phyloP scores from a whole-genome alignment of 352 stramenopile genomes.

The Phytophthora crassamura region DNA sequence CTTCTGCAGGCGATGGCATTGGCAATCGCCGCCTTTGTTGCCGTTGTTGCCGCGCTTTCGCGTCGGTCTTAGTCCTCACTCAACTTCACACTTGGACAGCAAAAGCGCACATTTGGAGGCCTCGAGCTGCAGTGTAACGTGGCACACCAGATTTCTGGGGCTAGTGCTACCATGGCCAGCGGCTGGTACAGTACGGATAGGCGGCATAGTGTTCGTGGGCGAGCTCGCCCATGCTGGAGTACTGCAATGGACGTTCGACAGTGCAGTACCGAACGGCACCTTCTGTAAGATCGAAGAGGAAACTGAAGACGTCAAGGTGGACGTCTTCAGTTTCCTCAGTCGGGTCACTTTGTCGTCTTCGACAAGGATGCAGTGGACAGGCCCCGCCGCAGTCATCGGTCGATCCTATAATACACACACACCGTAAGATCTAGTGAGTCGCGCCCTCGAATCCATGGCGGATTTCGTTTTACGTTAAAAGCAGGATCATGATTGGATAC shows the following conservation, averaged over 20 bases:
- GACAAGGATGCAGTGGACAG: no score
- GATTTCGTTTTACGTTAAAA: slow-evolving; percentile 10
- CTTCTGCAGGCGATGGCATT: no score
- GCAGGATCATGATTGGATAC: not conserved
- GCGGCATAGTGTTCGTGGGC: not conserved
- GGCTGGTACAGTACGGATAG: slow-evolving; percentile 11
- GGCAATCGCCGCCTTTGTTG: not conserved
- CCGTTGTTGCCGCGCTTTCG: not conserved
- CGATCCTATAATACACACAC: no score
- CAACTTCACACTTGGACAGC: slow-evolving; percentile 24
- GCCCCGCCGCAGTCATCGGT: no score
- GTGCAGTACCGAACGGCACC: no score
- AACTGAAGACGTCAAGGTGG: no score
- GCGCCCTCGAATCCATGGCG: no score
- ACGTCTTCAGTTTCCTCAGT: no score
- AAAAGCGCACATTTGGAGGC: slow-evolving; percentile 1
- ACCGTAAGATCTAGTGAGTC: no score
- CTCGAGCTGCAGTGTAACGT: slow-evolving; percentile 16
- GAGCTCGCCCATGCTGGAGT: no score
- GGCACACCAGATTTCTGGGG: not conserved
- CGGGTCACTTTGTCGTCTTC: no score
- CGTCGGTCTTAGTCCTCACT: slow-evolving; percentile 20
- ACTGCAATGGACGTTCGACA: slow-evolving; percentile 6
- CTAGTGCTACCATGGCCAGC: slow-evolving; percentile 8
- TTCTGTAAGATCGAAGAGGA: no score